Base-by-base conservation (phyloP, 768 basidiomycete genomes). In the Macrocybe gigantea region DNA sequence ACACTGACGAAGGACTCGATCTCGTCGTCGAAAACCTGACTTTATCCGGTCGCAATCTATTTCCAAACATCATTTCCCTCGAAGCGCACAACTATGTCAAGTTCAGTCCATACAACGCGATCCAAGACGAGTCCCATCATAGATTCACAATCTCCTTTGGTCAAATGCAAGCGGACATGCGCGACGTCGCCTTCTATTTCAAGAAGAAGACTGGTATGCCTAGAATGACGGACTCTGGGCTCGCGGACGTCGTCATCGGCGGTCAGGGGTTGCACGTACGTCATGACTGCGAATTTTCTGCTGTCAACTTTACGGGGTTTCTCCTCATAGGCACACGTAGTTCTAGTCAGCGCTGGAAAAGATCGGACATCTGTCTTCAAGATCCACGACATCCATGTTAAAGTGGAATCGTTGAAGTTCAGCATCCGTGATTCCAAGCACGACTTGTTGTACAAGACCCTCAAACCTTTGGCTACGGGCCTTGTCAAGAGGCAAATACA, bases 11-110 rank as follows among this genome's bases (percentile, higher is more conserved):
- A 44, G 60, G 74, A 5, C 68, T 94, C 51, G 94, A 96, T 56
- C 77, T 96, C 38, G 89, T 95, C 49, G 81, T 97, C 53, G 95
- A 97, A 74, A 97, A 95, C 64, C 77, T 97, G 33, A 87, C 88
- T 1, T 74, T 94, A 12, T 83, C 88, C 51, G 91, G 91, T 7
- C 80, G 83, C 37, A 95, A 97, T 68, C 68, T 99, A 2, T 85
- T 94, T 75, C 93, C 93, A 1, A 91, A 87, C 57, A 60, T 86
- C 49, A 74, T 89, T 42, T 68, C 75, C 4, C 52, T 88, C 47
- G 88, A 94, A 48, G 83, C 85, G 10, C 74, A 88, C 62, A 95
- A 95, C 70, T 84, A 72, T 52, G 69, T 91, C 66, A 84, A 83
- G 64, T 93, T 97, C 67, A 85, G 82, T 31, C 93, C 93, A 0